Evolutionary conservation across 176 grass and related monocot genomes (phyloP), one percentile per base, ranked within the genome.

Genomic region (Urochloa ruziziensis): DNA sequence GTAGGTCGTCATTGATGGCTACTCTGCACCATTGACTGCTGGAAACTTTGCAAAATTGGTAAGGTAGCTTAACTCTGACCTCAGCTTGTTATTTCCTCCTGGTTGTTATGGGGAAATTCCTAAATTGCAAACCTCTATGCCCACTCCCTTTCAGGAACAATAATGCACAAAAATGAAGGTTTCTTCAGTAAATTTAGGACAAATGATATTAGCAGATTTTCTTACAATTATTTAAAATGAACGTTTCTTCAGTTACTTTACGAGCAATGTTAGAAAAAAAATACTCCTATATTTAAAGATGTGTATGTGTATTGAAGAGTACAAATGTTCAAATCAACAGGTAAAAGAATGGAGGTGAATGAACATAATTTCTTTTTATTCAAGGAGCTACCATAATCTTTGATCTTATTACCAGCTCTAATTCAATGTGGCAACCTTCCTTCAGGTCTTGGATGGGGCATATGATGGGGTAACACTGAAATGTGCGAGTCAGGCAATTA

Each of bases 21-120:
- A 88, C 86, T 98, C 93, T 83, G 87, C 96, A 21, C 96, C 96
- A 79, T 32, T 93, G 56, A 98, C 96, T 44, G 73, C 96, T 65
- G 96, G 96, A 42, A 95, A 95, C 79, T 90, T 95, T 84, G 93
- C 68, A 1, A 98, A 98, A 98, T 74, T 98, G 96, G 96, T 98
- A 98, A 92, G 91, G 91, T 93, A 87, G 71, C 77, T 91, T 88
- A 25, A 85, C 51, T 83, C 30, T 52, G 33, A 73, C 33, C 78
- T 51, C 7, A 60, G 73, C 62, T 79, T 73, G 56, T 80, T 84
- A 61, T 88, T 93, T 77, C 36, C 33, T 71, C 16, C 34, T 0
- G 16, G 39, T 62, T 49, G 9, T 25, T 73, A 16, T 86, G 30
- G 11, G 65, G 24, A 47, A 86, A 77, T 62, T 34, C 67, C 24